Conservation (phyloP, 768 basidiomycete genomes). For the Boletus tomentosulus region DNA sequence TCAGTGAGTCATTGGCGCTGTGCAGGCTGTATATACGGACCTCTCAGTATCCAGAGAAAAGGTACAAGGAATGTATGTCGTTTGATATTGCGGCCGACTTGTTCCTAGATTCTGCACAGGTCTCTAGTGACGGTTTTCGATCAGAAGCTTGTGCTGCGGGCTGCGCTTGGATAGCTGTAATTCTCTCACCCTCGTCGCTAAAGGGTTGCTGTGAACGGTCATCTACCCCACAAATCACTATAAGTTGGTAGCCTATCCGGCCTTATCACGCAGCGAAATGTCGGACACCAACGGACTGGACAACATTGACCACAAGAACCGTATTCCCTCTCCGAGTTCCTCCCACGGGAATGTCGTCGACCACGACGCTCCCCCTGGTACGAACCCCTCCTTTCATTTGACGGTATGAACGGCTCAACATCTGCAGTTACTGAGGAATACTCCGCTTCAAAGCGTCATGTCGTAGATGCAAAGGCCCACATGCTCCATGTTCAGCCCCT, state of each 20-base stretch:
- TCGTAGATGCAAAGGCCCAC: slow-evolving; percentile 29
- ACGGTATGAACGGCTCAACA: slow-evolving; percentile 8
- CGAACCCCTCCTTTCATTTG: slow-evolving; percentile 16
- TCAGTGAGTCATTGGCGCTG: too few species aligned
- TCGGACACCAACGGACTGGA: slow-evolving; percentile 21
- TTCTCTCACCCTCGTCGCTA: not conserved
- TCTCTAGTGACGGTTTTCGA: not conserved
- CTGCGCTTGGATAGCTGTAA: not conserved
- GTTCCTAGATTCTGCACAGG: not conserved
- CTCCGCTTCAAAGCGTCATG: slow-evolving; percentile 31
- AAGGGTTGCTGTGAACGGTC: not conserved
- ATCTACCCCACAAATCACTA: slow-evolving; percentile 1
- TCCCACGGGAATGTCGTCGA: slow-evolving; percentile 66
- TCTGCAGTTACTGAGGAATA: slow-evolving; percentile 63
- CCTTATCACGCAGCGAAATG: slow-evolving; percentile 13
- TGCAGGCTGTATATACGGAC: too few species aligned
- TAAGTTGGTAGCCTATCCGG: slow-evolving; percentile 9
- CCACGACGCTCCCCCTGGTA: slow-evolving; percentile 64
- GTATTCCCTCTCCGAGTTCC: slow-evolving; percentile 37
- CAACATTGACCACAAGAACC: slow-evolving; percentile 48
- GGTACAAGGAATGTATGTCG: not conserved
- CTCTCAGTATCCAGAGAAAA: not conserved
- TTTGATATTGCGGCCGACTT: not conserved
- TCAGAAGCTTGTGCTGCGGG: not conserved
- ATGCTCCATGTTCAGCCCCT: slow-evolving; percentile 82